Base-by-base conservation (phyloP, 140 eudicot genomes). In the Bidens hawaiensis region DNA sequence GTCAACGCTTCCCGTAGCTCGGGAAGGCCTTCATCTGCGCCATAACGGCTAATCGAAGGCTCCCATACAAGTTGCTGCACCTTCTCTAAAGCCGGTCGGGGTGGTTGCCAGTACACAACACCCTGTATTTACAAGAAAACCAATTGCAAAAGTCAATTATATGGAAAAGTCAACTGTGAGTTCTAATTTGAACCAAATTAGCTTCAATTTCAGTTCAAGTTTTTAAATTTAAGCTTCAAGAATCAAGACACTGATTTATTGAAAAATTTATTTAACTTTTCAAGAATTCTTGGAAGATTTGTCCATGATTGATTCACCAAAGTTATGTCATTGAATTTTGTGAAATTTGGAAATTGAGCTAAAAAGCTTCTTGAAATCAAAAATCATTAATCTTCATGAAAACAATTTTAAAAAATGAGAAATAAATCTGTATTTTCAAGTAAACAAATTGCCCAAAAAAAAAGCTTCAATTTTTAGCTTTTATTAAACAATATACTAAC, bases 101-200 rank as follows among this genome's bases (percentile, higher is more conserved):
- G 99, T 57, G 99, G 99, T 74, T 80, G 88, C 99, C 99, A 93
- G 49, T 88, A 79, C 69, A 93, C 99, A 19, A 93, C 96, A 36
- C 96, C 99, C 96, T 93, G 67, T 67, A 69, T 49, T 64, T 65
- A 16, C 30, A 75, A 17, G 58, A 42, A 69, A 17, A 51, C 40
- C 21, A 14, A 51, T 10, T 24, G 25, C 4, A 19, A 46, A 48
- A 30, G 14, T 6, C 49, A 68, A 53, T 53, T 23, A 15, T 30
- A 4, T 31, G 36, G 4, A 42, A 43, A 68, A 38, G 4, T 18
- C 23, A 54, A 17, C 14, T 3, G n/a, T 1, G 6, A 42, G 16
- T 28, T 18, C 52, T 30, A 22, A 50, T 14, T 36, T 21, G 41
- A 70, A 60, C 7, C 6, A 27, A 31, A 59, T 46, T 49, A 25